phyloP scores from a whole-genome alignment of 257 asterid genomes.

The Nyctanthes arbortristis region DNA sequence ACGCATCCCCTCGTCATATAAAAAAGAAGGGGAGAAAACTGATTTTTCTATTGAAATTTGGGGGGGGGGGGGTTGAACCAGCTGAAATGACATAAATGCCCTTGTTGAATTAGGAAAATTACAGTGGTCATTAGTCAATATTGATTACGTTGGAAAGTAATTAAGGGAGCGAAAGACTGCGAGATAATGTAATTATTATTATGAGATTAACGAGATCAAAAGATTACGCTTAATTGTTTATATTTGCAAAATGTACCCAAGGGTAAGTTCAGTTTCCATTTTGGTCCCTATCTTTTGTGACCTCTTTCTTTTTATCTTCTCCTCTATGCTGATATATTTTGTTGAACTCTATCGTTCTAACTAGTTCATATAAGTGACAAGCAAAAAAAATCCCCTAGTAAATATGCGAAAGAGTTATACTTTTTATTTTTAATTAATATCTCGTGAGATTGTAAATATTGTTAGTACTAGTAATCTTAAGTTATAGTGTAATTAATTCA shows the following conservation, averaged over 20 bases:
- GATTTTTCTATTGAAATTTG: neutral
- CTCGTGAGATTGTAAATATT: conserved; percentile 2
- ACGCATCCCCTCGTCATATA: too few relatives aligned
- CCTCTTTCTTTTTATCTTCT: neutral
- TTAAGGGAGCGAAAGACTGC: conserved; percentile 1
- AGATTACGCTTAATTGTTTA: conserved; percentile 16
- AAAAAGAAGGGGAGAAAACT: neutral
- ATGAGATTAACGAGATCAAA: neutral
- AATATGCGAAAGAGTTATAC: neutral
- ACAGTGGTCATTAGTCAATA: conserved; percentile 24
- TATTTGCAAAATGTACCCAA: conserved; percentile 7
- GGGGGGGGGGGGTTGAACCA: neutral
- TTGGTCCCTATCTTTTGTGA: neutral
- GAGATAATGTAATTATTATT: conserved; percentile 37
- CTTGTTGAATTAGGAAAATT: neutral
- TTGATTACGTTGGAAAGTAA: conserved; percentile 23
- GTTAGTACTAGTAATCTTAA: neutral
- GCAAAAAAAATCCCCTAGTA: neutral
- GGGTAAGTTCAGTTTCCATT: conserved; percentile 3
- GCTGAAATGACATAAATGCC: conserved; percentile 21
- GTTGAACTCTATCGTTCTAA: neutral
- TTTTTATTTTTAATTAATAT: neutral
- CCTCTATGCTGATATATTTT: too few relatives aligned
- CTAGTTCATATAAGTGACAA: neutral
- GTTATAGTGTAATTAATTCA: neutral